A percentile compares a stretch with the other conserved stretches of the same genome.
These are phyloP conservation scores for Acer yangbiense DNA, from an alignment of 345 rosid species.

Conservation along the genomic window DNA sequence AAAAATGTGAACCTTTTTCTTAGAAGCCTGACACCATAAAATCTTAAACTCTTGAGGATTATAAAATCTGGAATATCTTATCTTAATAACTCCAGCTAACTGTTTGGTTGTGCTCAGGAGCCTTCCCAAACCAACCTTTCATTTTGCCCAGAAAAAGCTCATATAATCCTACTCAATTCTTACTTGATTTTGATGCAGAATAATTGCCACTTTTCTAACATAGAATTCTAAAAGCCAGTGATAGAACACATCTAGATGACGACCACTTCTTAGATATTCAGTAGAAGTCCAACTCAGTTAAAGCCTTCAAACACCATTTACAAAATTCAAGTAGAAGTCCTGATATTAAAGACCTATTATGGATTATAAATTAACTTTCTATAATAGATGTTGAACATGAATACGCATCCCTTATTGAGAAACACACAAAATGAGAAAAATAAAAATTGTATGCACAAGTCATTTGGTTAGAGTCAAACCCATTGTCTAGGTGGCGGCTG, in stretches of 20 bases:
- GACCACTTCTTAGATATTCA: neutral
- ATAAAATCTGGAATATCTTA: neutral
- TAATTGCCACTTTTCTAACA: neutral
- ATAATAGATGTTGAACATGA: neutral
- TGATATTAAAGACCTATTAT: neutral
- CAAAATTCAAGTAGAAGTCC: neutral
- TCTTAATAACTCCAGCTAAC: neutral
- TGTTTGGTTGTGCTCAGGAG: neutral
- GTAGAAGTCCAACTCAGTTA: neutral
- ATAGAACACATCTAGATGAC: neutral
- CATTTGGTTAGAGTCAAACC: constrained; percentile 46
- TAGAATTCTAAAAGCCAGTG: neutral
- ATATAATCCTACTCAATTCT: neutral
- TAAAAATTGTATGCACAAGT: constrained; percentile 4
- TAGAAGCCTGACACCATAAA: neutral
- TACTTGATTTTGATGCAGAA: neutral
- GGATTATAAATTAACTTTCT: neutral
- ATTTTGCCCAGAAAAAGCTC: neutral
- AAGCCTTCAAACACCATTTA: neutral
- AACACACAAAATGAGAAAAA: constrained; percentile 7
- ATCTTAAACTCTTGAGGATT: neutral
- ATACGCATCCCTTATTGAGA: neutral
- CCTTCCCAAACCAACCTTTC: neutral
- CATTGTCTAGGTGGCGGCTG: constrained; percentile 62
- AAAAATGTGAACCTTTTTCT: neutral